These are phyloP conservation scores for Thelonectria discophora DNA, from an alignment of 2,329 filamentous ascomycete genomes.

Conservation along the genomic window DNA sequence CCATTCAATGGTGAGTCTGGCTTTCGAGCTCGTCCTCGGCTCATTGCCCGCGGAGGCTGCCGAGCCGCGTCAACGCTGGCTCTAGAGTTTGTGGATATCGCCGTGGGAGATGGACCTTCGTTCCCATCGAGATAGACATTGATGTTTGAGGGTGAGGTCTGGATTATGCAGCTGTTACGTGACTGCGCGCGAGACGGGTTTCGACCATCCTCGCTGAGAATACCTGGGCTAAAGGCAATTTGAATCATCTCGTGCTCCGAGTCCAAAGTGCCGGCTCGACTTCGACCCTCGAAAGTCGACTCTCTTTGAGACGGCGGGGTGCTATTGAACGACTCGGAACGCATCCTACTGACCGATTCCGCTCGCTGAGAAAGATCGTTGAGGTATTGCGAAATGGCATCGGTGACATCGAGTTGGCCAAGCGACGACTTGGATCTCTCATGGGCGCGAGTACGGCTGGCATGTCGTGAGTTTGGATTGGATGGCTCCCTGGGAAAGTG, in stretches of 20 bases:
- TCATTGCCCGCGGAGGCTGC: conserved; percentile 20
- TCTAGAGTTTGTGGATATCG: background rate
- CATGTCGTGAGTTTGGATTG: conserved; percentile 50
- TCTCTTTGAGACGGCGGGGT: conserved; percentile 9
- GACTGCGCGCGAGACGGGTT: background rate
- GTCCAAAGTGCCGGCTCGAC: background rate
- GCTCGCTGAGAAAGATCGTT: conserved; percentile 38
- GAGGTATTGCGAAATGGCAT: conserved; percentile 35
- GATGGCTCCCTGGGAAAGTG: conserved; percentile 33
- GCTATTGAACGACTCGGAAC: background rate
- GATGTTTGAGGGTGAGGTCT: background rate
- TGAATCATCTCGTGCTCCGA: conserved; percentile 15
- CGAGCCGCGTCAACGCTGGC: background rate
- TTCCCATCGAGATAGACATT: background rate
- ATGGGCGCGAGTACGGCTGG: conserved; percentile 41
- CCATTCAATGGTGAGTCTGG: conserved; percentile 4
- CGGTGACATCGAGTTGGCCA: background rate
- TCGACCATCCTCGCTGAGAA: conserved; percentile 12
- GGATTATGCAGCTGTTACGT: background rate
- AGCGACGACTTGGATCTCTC: conserved; percentile 38
- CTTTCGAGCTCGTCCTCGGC: conserved; percentile 27
- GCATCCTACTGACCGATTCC: conserved; percentile 30
- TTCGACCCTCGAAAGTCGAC: conserved; percentile 11
- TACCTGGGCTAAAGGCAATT: conserved; percentile 28
- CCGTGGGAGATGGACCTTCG: conserved; percentile 1